A percentile compares a stretch with the other conserved stretches of the same genome.
These are phyloP conservation scores for Penicillium psychrosexuale DNA, from an alignment of 2,329 filamentous ascomycete species.

Conservation along the genomic window DNA sequence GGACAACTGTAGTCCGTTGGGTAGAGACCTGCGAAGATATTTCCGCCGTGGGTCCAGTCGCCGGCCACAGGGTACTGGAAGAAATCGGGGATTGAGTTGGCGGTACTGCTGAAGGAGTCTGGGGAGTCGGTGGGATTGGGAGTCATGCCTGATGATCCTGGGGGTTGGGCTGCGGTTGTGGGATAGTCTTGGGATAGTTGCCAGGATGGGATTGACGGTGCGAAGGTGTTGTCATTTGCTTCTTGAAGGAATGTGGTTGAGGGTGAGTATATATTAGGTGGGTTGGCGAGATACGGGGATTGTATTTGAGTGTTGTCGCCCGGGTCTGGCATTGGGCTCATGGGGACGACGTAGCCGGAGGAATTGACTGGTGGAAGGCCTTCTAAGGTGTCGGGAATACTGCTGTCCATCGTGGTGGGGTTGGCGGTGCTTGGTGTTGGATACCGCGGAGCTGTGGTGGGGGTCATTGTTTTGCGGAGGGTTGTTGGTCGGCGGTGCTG, in stretches of 20 bases:
- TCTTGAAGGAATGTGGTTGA: slow-evolving; percentile 3
- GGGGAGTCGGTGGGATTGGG: slow-evolving; percentile 17
- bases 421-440: slow-evolving; percentile 4
- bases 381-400: slow-evolving; percentile 28
- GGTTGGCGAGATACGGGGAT: slow-evolving; percentile 1
- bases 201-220: slow-evolving; percentile 10
- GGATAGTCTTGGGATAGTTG: slow-evolving; percentile 10
- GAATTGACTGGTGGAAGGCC: slow-evolving; percentile 34
- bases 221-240: neutral
- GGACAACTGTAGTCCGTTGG: slow-evolving; percentile 10
- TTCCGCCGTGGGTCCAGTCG: slow-evolving; percentile 64
- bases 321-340: slow-evolving; percentile 14
- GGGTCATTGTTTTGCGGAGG: slow-evolving; percentile 5
- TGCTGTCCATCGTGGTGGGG: slow-evolving; percentile 7
- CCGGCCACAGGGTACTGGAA: slow-evolving; percentile 90
- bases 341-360: slow-evolving; percentile 32
- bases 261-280: neutral
- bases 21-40: slow-evolving; percentile 27
- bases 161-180: neutral
- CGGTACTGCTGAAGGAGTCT: slow-evolving; percentile 26
- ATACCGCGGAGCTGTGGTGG: slow-evolving; percentile 2
- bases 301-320: slow-evolving; percentile 4
- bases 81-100: slow-evolving; percentile 54
- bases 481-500: slow-evolving; percentile 6
- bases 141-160: slow-evolving; percentile 3